phyloP scores from a whole-genome alignment of 768 basidiomycete species.

The Pholiota microspora region DNA sequence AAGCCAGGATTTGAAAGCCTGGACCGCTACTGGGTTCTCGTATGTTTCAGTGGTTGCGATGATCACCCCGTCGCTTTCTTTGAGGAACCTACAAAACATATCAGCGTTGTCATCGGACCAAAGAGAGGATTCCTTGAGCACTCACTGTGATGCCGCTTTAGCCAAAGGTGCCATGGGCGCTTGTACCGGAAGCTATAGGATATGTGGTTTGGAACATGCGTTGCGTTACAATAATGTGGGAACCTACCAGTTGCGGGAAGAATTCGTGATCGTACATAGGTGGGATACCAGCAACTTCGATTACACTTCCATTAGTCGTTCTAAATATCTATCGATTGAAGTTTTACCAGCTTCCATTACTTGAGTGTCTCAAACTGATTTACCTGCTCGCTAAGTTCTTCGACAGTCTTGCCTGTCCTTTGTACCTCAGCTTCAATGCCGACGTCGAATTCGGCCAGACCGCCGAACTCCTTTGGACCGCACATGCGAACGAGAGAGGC shows the following conservation, averaged over 20 bases:
- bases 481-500: not conserved
- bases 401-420: not conserved
- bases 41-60: slow-evolving; percentile 5
- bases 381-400: slow-evolving; percentile 5
- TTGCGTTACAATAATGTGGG: too few species aligned
- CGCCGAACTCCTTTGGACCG: slow-evolving; percentile 6
- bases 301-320: not conserved
- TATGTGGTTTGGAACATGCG: too few species aligned
- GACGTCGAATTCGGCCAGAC: slow-evolving; percentile 5
- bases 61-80: slow-evolving; percentile 8
- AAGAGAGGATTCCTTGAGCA: not conserved
- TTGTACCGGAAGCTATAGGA: not conserved
- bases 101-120: too few species aligned
- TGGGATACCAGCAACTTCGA: slow-evolving; percentile 11
- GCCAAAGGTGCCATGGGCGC: not conserved
- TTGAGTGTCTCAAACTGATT: not conserved
- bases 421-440: slow-evolving; percentile 3
- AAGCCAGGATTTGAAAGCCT: slow-evolving; percentile 5
- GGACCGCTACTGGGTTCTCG: slow-evolving; percentile 4
- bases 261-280: slow-evolving; percentile 16
- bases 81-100: not conserved
- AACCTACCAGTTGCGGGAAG: slow-evolving; percentile 15
- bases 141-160: not conserved
- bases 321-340: not conserved
- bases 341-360: not conserved